Evolutionary conservation across 176 grass and related monocot genomes (phyloP), one percentile per base, ranked within the genome.

Genomic region (Melocanna baccifera): DNA sequence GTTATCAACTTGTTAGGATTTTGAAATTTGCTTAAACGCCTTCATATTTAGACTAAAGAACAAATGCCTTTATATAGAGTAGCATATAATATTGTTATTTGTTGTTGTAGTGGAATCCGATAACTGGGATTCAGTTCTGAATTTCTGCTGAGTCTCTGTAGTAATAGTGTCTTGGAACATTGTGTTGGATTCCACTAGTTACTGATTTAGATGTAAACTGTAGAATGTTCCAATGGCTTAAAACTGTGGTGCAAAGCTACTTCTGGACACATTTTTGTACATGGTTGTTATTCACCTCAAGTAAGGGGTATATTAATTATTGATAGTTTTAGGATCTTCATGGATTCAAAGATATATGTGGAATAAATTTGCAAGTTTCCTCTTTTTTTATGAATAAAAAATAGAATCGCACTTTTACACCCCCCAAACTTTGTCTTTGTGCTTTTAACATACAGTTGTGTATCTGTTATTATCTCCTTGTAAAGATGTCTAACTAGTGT

Each of bases 401-500:
- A 15, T 65, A 69, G 70, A 70, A 55, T 77, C 36, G 5, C 72
- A 75, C 55, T 61, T 76, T 10, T 81, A 20, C 13, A 62, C 6
- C 14, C 23, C 28, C 29, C 12, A 32, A 75, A 48, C 12, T 6
- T 23, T 69, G 13, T 18, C 11, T 58, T 43, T 62, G 51, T 29
- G 11, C 52, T 81, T 64, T 72, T 39, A 46, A 84, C 45, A n/a
- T 62, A 67, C 62, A 14, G 5, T 39, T 58, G 62, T 63, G 1
- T 86, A 46, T 37, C n/a, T 68, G 48, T 34, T 81, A 29, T 75
- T 78, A 1, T 75, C 36, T 36, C 14, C 50, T 39, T 70, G 65
- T 34, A 83, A 57, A 41, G 62, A 68, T 79, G 32, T 83, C 83
- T 78, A 86, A 81, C 50, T 69, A 19, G 47, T 80, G 28, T 71